Evolutionary conservation across 2,329 filamentous ascomycete species (phyloP), one percentile per base, ranked within the genome.

Genomic region (Monosporascus sp.): DNA sequence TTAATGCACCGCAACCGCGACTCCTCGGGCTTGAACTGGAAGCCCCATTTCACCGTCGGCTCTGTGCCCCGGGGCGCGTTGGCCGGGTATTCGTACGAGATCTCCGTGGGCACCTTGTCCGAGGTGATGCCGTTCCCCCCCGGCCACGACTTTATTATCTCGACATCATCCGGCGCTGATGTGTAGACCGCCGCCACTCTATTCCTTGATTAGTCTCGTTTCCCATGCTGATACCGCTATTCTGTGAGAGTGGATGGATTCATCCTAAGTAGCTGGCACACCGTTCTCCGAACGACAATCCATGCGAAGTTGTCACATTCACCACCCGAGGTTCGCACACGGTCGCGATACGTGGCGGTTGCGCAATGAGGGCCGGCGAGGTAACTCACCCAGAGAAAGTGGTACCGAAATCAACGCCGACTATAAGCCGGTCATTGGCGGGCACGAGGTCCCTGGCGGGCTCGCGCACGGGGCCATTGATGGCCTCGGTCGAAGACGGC

Each of bases 121-220:
- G 87, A 91, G n/a, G 89, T 91, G 71, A 92, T 90, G 63, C 88
- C 88, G 65, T 92, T 91, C 27, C 87, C 87, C 26, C 89, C 89
- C 0, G 89, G 88, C 89, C 89, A 93, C 16, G 83, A 87, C 74
- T 91, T 91, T 74, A 92, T 91, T 63, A 91, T 90, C 66, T 91
- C 87, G 54, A 92, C 78, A 68, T 91, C 88, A 68, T 92, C 88
- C 14, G 88, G 88, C 1, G 84, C 89, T 4, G 84, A 86, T 16
- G 85, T 88, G 63, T 90, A 90, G 4, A 89, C 85, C 31, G 85
- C 84, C 7, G 87, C 87, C 54, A 90, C 86, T 52, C 83, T 85
- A 56, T 60, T 41, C 43, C 7, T 16, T 40, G 24, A 55, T 60
- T 38, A 65, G 60, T 53, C n/a, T 44, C 17, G 31, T 14, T 20